A percentile compares a stretch with the other conserved stretches of the same genome.
These are phyloP conservation scores for Allomyces arbusculus DNA, from an alignment of 192 early-diverging fungal genomes.

Conservation along the genomic window DNA sequence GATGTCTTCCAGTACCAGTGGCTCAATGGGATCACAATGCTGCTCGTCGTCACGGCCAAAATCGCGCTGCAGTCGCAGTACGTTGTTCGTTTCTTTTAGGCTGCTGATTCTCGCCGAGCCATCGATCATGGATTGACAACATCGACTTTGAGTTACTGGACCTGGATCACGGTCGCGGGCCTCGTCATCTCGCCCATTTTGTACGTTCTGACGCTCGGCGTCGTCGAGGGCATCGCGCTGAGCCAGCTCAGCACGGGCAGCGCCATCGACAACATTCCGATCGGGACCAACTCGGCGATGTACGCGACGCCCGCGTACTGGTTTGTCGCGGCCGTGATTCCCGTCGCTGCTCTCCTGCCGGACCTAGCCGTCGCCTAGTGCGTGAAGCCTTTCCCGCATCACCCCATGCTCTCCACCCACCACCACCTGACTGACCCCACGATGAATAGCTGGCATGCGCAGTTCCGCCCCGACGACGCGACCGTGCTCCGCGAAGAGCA, in stretches of 20 bases:
- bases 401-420: too few relatives aligned
- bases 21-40: conserved; percentile 59
- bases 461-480: too few relatives aligned
- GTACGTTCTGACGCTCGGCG: background rate
- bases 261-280: background rate
- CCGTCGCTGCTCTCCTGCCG: background rate
- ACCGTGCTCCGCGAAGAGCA: too few relatives aligned
- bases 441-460: too few relatives aligned
- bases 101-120: too few relatives aligned
- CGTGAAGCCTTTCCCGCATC: background rate
- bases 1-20: conserved; percentile 67
- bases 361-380: background rate
- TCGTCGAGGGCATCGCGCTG: background rate
- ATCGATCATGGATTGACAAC: too few relatives aligned
- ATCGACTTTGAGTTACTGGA: background rate
- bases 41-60: conserved; percentile 78
- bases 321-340: background rate
- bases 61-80: conserved; percentile 51
- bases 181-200: background rate
- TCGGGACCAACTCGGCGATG: background rate
- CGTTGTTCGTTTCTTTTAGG: background rate
- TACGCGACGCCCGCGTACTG: background rate
- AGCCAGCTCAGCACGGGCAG: background rate
- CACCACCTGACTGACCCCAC: too few relatives aligned
- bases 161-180: background rate